Base-by-base conservation (phyloP, 345 rosid genomes). In the Camelina laxa region DNA sequence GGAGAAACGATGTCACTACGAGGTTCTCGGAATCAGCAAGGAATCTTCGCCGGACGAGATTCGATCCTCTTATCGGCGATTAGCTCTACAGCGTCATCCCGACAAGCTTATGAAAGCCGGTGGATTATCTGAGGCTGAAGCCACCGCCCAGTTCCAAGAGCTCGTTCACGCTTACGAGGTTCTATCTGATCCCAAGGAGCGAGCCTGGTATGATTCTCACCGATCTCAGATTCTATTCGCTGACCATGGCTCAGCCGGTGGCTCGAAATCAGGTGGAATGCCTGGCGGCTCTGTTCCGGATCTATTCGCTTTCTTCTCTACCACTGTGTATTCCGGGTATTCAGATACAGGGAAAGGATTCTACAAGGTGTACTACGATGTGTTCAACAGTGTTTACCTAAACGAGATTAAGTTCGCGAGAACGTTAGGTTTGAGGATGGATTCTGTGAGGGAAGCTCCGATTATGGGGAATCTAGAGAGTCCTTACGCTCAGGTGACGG, bases 191-290 rank as follows among this genome's bases (percentile, higher is more conserved):
- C 90, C 99, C 22, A 89, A 87, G 70, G 97, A 92, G 72, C 93
- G 99, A 20, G 82, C 97, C 21, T 90, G 93, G 96, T 95, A 95
- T 67, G 99, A 95, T 67, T 87, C 92, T 73, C 97, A 91, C 72
- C 96, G 99, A 42, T 90, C 97, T 53, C 97, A 90, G 70, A 89
- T 92, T 82, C 87, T 95, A 71, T 95, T 95, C 88, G 87, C 97
- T 77, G 87, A 86, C 53, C 82, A 80, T 66, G 76, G 73, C 61
- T 45, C 84, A 36, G 47, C 77, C 48, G 70, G 83, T 35, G 70
- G 80, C 64, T 66, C 81, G 14, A 67, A 82, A 65, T 67, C 80
- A 9, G 81, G 77, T 38, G 80, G 93, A 56, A 72, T 76, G 71
- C 80, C 80, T 17, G 76, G 75, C 41, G 85, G 83, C 17, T 66